Base-by-base conservation (phyloP, 495 filamentous ascomycete species). In the Chaetomium tenue region DNA sequence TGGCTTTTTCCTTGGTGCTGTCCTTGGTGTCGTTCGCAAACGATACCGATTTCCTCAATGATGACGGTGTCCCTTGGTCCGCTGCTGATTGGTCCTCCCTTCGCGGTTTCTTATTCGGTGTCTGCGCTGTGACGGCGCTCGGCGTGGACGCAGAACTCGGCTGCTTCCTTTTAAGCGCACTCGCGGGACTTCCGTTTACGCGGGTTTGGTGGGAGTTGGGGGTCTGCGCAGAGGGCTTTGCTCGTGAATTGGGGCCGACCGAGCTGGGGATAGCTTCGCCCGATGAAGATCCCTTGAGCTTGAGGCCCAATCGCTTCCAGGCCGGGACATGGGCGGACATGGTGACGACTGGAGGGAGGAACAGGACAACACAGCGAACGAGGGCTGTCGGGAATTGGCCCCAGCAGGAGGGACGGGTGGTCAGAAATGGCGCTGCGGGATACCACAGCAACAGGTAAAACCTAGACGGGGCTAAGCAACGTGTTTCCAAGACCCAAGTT, bases 241-340 rank as follows among this genome's bases (percentile, higher is more conserved):
- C 53, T 57, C 52, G 57, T n/a, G 62, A 59, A 63, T 64, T 61
- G 52, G 63, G 56, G 44, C 69, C 33, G 25, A 6, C 40, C n/a
- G 58, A 56, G 62, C 59, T 67, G 48, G 74, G 68, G 37, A 70
- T 67, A 65, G 72, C 80, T 70, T 83, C 82, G 46, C 80, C 79
- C 66, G 81, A 83, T 72, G 75, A 75, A 73, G 77, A 63, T 62
- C 72, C 75, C 71, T 91, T 92, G 75, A 89, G 82, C 81, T 90
- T 89, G 71, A 90, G 79, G 55, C 87, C 89, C 72, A 91, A 77
- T 78, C 88, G 83, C 76, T 91, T 91, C 88, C 88, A 91, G 60
- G 89, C 87, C 22, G 89, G 89, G 53, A 89, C 79, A 69, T 77
- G 74, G 67, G 72, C 72, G 69, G 71, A 75, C 73, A 75, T 76